These are phyloP conservation scores for Edaphochlamys debaryana DNA, from an alignment of 139 green algal genomes.

Conservation along the genomic window DNA sequence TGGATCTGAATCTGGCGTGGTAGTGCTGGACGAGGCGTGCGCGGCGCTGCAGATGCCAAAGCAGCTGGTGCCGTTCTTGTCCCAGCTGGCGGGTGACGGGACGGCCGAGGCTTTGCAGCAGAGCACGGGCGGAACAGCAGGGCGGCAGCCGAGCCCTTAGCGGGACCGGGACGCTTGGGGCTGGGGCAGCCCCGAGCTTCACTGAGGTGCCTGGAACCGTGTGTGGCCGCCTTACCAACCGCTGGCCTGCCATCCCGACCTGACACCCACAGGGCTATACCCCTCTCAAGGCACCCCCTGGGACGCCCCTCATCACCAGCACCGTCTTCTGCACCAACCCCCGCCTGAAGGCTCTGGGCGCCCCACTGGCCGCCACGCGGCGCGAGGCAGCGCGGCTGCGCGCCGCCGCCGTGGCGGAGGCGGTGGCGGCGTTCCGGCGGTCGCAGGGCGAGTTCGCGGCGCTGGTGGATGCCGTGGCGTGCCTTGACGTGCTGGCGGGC, in stretches of 20 bases:
- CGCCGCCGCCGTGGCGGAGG: conserved; percentile 33
- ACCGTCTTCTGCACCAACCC: background rate
- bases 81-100: background rate
- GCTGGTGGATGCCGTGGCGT: conserved; percentile 52
- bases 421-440: background rate
- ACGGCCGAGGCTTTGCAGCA: background rate
- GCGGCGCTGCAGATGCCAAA: background rate
- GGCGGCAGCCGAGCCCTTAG: too few species aligned
- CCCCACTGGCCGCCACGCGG: background rate
- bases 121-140: too few species aligned
- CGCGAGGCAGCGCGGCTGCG: conserved; percentile 5
- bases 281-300: background rate
- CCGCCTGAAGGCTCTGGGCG: conserved; percentile 11
- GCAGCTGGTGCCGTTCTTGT: conserved; percentile 1
- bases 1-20: background rate
- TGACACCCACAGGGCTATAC: background rate
- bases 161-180: too few species aligned
- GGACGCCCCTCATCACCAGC: background rate
- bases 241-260: too few species aligned
- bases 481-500: conserved; percentile 73
- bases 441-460: conserved; percentile 26
- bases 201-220: too few species aligned
- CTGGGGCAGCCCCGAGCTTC: too few species aligned
- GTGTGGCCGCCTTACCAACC: too few species aligned
- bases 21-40: conserved; percentile 4